Conservation (phyloP, 2,329 filamentous ascomycete genomes). For the Aureobasidium sp. region DNA sequence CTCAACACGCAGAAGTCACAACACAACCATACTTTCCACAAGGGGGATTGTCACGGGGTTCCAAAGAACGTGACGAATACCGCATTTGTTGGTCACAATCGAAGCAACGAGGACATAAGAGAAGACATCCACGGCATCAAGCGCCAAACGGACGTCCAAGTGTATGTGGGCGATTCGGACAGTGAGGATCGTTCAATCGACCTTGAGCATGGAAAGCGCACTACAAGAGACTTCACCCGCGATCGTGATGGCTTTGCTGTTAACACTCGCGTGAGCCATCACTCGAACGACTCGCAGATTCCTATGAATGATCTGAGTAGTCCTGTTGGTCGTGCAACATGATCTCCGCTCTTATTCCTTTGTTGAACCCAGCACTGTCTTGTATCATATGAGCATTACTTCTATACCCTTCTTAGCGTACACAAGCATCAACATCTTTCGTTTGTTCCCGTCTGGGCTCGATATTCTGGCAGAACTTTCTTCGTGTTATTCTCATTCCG, state of each 20-base stretch:
- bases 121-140: slow-evolving; percentile 5
- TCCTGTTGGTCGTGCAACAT: background rate
- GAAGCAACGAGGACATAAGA: background rate
- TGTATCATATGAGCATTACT: background rate
- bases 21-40: background rate
- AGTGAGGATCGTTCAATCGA: background rate
- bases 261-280: background rate
- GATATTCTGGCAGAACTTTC: background rate
- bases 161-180: slow-evolving; percentile 4
- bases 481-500: too few species aligned
- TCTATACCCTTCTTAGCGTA: background rate
- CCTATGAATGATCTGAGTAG: background rate
- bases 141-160: slow-evolving; percentile 1
- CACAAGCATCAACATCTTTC: background rate
- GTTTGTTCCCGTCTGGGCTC: background rate
- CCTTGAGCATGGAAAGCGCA: background rate
- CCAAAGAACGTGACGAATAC: background rate
- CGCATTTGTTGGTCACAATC: background rate
- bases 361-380: background rate
- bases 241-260: background rate
- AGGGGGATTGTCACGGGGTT: background rate
- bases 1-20: background rate
- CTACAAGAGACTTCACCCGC: background rate
- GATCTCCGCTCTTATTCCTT: background rate
- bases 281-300: slow-evolving; percentile 5